Percentiles rank a stretch among this genome's conserved stretches.
Evolutionary conservation across 768 basidiomycete genomes (phyloP).

Genomic region (Lactifluus hygrophoroides): DNA sequence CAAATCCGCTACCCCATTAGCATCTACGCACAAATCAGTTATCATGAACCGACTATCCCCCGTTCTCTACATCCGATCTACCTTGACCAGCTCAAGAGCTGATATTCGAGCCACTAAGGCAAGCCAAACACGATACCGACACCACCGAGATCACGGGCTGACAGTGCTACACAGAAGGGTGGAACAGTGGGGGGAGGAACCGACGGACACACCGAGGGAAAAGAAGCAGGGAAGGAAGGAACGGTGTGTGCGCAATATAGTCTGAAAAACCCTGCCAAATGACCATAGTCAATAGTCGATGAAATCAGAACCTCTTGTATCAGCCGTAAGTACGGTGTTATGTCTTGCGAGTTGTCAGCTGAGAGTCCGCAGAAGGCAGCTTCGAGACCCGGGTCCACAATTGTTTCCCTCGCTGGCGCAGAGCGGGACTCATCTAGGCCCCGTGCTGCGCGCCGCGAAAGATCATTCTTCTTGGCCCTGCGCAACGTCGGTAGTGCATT

Average conservation of each 20-base stretch:
- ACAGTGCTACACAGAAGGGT: not conserved
- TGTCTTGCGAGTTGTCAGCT: not conserved
- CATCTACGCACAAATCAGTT: not conserved
- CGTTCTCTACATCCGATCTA: slow-evolving; percentile 14
- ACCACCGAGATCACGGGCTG: not conserved
- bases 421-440: not conserved
- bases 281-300: not conserved
- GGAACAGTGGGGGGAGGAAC: not conserved
- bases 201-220: not conserved
- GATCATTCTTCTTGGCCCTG: not conserved
- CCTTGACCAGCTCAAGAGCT: slow-evolving; percentile 3
- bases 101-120: not conserved
- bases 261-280: not conserved
- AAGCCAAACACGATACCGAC: not conserved
- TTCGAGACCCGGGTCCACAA: not conserved
- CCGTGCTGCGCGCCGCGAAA: not conserved
- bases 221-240: not conserved
- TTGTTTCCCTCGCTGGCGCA: not conserved
- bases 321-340: not conserved
- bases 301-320: not conserved
- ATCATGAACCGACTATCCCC: slow-evolving; percentile 13
- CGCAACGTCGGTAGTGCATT: slow-evolving; percentile 2
- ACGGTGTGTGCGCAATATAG: not conserved
- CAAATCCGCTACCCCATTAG: not conserved
- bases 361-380: not conserved